Evolutionary conservation across 805 yeast species (phyloP), one percentile per base, ranked within the genome.

Genomic region (Schwanniomyces yamadae): DNA sequence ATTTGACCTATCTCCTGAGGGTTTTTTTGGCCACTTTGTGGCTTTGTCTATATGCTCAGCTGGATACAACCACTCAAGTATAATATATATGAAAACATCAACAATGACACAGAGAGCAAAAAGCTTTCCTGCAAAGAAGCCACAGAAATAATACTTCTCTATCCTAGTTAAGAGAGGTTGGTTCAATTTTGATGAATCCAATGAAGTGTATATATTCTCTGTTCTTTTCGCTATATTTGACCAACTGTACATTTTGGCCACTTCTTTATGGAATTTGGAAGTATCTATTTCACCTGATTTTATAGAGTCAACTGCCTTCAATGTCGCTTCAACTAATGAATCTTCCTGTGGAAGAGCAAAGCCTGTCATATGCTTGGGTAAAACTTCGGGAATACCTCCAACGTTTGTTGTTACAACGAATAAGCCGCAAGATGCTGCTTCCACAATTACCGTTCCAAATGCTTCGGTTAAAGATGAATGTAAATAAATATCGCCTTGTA

Each of bases 391-490:
- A 25, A 93, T 90, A 4, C 99, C 99, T 9, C 99, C 99, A 0
- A 93, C 99, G 39, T 80, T 79, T 0, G 99, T 93, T 0, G 97
- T 89, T 0, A 93, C 99, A 2, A 93, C 96, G 13, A 86, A 70
- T 23, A 93, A 59, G 0, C 97, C 97, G 66, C 98, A 93, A 1
- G 95, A 84, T 0, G 97, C 99, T 0, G 99, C 99, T 56, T 93
- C 99, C 0, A 93, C 96, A 8, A 93, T 64, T 0, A 88, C 98
- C 0, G 99, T 93, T 2, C 99, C 99, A 62, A 93, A 93, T 0
- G 98, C 99, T 57, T 93, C 99, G 0, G 98, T 93, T 26, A 93
- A 69, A 1, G 96, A 82, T 0, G 99, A 90, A 59, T 93, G 98
- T 19, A 93, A 61, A 55, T 90, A 93, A 8, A 93, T 91, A 50